Base-by-base conservation (phyloP, 1,284 basidiomycete genomes). In the Sanghuangporus baumii region DNA sequence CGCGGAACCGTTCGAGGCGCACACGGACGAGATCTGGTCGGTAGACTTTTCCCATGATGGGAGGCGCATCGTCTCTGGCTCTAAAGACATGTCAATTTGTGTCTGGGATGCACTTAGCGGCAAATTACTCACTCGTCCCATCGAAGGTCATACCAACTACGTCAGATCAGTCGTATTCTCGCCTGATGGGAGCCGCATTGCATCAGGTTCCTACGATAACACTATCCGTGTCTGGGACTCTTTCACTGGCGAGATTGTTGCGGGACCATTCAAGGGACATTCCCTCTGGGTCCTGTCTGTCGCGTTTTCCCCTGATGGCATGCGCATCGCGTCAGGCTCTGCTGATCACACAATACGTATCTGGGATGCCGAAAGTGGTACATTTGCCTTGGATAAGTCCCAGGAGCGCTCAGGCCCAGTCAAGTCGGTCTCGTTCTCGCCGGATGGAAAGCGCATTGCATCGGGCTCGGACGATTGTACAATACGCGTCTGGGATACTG, bases 91-190 rank as follows among this genome's bases (percentile, higher is more conserved):
- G 26, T 16, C n/a, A 34, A 54, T 54, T 16, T 16, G 26, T 20
- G 51, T 54, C 3, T 54, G 51, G 62, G 47, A 60, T 54, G 37
- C 23, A n/a, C 36, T 62, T 16, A 40, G 11, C 3, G 60, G 56
- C 46, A 20, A 47, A 31, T 31, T 31, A 31, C 2, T 31, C 26
- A 31, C 26, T 4, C 26, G 26, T 31, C 26, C 26, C 26, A 31
- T 31, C 1, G 40, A 41, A 12, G 50, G 37, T 14, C 43, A 46
- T 18, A n/a, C 8, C 6, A n/a, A 2, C 16, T 46, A 7, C 6
- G 16, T 46, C 20, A 7, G 7, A 7, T 11, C 43, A 6, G 43
- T 46, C 8, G 43, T 18, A 18, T 11, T 46, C 16, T 48, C 40
- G 8, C 40, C 57, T 11, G 57, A 59, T 47, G 57, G 57, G 18